Conservation (phyloP, 306 rosid genomes). For the Prinsepia uniflora region DNA sequence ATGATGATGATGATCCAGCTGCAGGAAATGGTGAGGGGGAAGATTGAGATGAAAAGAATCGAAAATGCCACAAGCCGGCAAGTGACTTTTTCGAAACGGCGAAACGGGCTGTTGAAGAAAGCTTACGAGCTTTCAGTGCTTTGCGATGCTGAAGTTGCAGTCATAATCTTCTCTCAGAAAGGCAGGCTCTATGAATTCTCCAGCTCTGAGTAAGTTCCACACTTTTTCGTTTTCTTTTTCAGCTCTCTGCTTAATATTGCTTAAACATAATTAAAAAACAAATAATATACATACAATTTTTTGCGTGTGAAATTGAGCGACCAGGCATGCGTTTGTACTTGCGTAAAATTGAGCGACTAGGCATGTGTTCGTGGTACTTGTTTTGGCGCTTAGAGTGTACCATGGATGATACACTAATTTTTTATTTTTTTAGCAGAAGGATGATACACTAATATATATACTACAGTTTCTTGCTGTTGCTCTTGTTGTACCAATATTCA, state of each 20-base stretch:
- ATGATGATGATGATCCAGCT: background rate
- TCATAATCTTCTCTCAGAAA: conserved; percentile 58
- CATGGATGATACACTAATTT: no score
- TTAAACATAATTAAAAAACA: background rate
- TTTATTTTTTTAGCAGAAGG: no score
- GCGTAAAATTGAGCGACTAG: no score
- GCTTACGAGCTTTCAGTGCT: conserved; percentile 68
- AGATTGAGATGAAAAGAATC: conserved; percentile 52
- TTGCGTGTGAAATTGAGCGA: no score
- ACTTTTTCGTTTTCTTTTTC: background rate
- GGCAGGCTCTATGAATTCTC: conserved; percentile 59
- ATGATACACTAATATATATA: background rate
- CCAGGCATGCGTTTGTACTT: background rate
- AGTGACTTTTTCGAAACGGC: conserved; percentile 61
- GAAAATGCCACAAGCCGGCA: conserved; percentile 54
- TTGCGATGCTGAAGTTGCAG: conserved; percentile 59
- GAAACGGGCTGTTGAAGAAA: conserved; percentile 59
- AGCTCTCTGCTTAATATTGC: background rate
- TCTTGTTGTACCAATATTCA: background rate
- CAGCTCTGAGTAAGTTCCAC: conserved; percentile 51
- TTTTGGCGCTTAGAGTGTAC: background rate
- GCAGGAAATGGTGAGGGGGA: conserved; percentile 62
- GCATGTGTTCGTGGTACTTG: background rate
- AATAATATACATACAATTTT: no score
- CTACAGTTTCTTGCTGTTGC: background rate